phyloP scores from a whole-genome alignment of 2,329 filamentous ascomycete species.

The Fusarium pseudocircinatum region DNA sequence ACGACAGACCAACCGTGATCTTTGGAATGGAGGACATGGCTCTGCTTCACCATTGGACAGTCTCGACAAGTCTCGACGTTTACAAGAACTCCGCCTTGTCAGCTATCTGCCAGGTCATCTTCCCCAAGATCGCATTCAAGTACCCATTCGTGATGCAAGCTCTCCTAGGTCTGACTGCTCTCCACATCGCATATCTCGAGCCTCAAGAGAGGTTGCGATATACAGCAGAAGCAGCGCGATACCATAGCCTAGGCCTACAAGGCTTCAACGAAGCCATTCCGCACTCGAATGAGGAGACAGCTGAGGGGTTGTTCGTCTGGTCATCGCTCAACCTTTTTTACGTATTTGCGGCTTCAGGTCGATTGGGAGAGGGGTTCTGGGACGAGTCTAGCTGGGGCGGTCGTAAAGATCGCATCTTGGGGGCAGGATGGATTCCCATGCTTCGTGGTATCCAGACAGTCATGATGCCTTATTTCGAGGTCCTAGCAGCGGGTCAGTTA shows the following conservation, averaged over 20 bases:
- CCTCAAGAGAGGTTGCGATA: not conserved
- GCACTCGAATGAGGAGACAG: fast-evolving
- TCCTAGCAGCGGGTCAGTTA: not conserved
- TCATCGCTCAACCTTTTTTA: slow-evolving; percentile 2
- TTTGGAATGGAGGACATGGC: not conserved
- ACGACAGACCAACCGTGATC: not conserved
- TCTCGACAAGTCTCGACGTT: not conserved
- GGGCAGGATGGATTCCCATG: slow-evolving; percentile 5
- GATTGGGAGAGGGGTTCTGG: not conserved
- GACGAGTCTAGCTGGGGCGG: not conserved
- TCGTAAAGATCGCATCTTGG: not conserved
- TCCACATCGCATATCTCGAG: slow-evolving; percentile 2
- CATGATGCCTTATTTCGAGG: fast-evolving
- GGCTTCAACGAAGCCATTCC: not conserved
- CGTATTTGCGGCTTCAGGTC: not conserved
- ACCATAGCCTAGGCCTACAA: not conserved
- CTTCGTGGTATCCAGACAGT: not conserved
- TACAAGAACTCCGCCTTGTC: slow-evolving; percentile 4
- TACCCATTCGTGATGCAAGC: not conserved
- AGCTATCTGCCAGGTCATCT: not conserved
- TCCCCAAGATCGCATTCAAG: not conserved
- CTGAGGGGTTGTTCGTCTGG: not conserved
- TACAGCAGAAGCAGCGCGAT: not conserved
- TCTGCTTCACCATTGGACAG: slow-evolving; percentile 1
- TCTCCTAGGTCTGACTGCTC: not conserved